These are phyloP conservation scores for Pleurostoma richardsiae DNA, from an alignment of 2,329 filamentous ascomycete species.

Conservation along the genomic window DNA sequence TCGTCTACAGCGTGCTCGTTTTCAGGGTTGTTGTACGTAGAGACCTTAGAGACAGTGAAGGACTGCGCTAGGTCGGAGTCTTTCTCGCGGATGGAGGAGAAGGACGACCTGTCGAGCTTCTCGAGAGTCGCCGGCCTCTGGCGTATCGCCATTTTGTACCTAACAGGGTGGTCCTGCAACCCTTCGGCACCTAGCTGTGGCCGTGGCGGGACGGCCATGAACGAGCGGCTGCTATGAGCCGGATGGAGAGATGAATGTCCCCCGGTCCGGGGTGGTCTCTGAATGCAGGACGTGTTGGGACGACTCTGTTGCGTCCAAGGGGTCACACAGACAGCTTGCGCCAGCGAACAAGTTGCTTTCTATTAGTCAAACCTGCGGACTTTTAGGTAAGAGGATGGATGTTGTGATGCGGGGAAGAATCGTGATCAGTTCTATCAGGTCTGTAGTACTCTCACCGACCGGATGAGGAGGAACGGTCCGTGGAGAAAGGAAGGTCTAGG, in stretches of 20 bases:
- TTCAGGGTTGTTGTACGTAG: conserved; percentile 43
- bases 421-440: not conserved
- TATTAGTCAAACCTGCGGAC: conserved; percentile 18
- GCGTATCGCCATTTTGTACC: conserved; percentile 15
- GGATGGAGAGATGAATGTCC: not conserved
- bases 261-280: not conserved
- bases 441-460: too few species aligned
- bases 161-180: conserved; percentile 4
- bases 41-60: conserved; percentile 59
- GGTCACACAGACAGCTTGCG: conserved; percentile 5
- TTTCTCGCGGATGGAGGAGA: conserved; percentile 58
- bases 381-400: conserved; percentile 17
- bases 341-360: conserved; percentile 10
- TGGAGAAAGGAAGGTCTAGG: not conserved
- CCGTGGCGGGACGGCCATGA: conserved; percentile 12
- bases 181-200: conserved; percentile 5
- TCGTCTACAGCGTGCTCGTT: conserved; percentile 48
- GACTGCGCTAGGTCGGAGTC: conserved; percentile 55
- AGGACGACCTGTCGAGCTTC: conserved; percentile 45
- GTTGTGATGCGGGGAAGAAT: conserved; percentile 1
- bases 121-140: conserved; percentile 22
- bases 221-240: conserved; percentile 3
- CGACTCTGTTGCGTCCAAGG: conserved; percentile 2
- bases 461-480: not conserved
- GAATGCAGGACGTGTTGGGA: not conserved